Evolutionary conservation across 73 alveolate genomes (phyloP).

Genomic region (Breviolum minutum): DNA sequence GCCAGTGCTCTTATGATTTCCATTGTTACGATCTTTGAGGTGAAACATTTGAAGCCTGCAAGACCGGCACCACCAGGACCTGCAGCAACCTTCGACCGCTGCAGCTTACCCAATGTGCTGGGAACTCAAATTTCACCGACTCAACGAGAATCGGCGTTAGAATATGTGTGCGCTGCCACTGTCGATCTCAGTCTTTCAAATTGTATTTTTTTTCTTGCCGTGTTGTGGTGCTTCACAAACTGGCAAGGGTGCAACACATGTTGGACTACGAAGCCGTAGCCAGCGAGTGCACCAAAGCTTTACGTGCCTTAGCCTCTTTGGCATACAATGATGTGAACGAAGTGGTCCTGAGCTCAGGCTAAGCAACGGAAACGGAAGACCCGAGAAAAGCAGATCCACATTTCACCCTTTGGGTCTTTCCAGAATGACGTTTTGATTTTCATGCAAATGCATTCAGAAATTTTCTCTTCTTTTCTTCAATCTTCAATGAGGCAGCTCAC

Average conservation of each 20-base stretch:
- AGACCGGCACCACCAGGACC: conserved; percentile 36
- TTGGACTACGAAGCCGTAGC: conserved; percentile 82
- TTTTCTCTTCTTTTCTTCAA: too few relatives aligned
- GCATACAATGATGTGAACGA: conserved; percentile 45
- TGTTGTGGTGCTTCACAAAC: neutral
- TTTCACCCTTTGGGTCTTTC: too few relatives aligned
- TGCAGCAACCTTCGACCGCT: conserved; percentile 24
- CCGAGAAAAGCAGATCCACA: too few relatives aligned
- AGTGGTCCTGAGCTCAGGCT: neutral
- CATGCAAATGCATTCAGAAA: too few relatives aligned
- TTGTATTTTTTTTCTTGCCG: neutral
- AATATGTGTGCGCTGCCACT: neutral
- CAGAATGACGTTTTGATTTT: too few relatives aligned
- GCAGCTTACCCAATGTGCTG: conserved; percentile 34
- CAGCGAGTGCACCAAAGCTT: conserved; percentile 34
- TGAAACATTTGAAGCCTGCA: neutral
- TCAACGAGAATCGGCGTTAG: neutral
- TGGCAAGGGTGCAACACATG: conserved; percentile 19
- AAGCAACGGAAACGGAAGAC: neutral
- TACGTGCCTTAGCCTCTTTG: conserved; percentile 52
- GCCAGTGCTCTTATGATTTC: neutral
- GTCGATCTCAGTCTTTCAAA: too few relatives aligned
- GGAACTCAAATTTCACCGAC: neutral
- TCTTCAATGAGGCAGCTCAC: conserved; percentile 1
- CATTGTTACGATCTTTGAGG: neutral